phyloP scores from a whole-genome alignment of 768 basidiomycete genomes.

The Russula abietina region DNA sequence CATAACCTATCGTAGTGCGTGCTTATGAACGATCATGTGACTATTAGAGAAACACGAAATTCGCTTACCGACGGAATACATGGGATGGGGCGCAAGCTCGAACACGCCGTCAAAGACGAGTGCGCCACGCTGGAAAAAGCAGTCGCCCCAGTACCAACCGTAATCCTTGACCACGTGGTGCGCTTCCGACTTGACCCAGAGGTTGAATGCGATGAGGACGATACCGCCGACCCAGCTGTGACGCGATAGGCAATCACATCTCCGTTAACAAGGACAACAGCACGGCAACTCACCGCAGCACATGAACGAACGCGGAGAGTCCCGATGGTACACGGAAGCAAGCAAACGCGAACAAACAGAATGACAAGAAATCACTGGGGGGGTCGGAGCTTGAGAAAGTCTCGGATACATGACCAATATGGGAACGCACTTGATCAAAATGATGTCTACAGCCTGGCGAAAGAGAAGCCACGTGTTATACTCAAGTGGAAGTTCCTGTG shows the following conservation, averaged over 20 bases:
- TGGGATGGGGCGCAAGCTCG: slow-evolving; percentile 87
- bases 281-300: slow-evolving; percentile 55
- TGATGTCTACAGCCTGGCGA: slow-evolving; percentile 91
- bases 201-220: slow-evolving; percentile 84
- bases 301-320: slow-evolving; percentile 65
- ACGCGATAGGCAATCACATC: neutral
- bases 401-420: neutral
- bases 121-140: slow-evolving; percentile 87
- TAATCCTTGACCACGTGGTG: slow-evolving; percentile 98
- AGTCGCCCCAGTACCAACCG: slow-evolving; percentile 96
- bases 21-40: slow-evolving; percentile 2
- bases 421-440: slow-evolving; percentile 80
- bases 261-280: slow-evolving; percentile 1
- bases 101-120: slow-evolving; percentile 98
- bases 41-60: neutral
- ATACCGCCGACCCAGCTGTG: slow-evolving; percentile 82
- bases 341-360: slow-evolving; percentile 91
- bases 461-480: slow-evolving; percentile 97
- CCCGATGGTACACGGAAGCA: slow-evolving; percentile 83
- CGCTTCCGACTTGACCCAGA: slow-evolving; percentile 98
- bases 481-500: slow-evolving; percentile 79
- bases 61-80: slow-evolving; percentile 80
- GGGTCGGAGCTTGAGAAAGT: slow-evolving; percentile 9
- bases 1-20: slow-evolving; percentile 57
- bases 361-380: slow-evolving; percentile 84